Conservation (phyloP, 2,329 filamentous ascomycete species). For the Hypoxylon rubiginosum region DNA sequence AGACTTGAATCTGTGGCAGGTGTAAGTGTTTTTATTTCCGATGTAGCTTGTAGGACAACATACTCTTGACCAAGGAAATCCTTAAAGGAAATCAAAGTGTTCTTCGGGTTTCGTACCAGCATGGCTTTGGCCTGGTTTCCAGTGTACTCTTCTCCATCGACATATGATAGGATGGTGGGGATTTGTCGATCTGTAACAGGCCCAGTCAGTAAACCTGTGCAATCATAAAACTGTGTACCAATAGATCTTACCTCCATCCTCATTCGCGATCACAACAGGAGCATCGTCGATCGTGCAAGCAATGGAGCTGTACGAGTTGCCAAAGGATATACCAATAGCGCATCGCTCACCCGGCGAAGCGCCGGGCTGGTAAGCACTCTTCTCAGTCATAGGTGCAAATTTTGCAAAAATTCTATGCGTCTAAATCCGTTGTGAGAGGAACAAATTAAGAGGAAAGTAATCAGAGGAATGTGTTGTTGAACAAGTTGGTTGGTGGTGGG, state of each 20-base stretch:
- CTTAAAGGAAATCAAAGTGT: conserved; percentile 95
- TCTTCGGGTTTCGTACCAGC: conserved; percentile 90
- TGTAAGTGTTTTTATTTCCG: conserved; percentile 8
- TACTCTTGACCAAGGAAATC: conserved; percentile 97
- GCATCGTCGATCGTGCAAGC: conserved; percentile 94
- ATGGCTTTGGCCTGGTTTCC: conserved; percentile 95
- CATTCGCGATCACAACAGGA: conserved; percentile 97
- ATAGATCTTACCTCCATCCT: conserved; percentile 83
- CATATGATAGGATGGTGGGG: conserved; percentile 92
- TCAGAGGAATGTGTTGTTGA: neutral
- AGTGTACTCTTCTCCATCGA: conserved; percentile 96
- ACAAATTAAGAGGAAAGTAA: neutral
- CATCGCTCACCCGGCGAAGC: conserved; percentile 70
- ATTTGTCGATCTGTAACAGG: conserved; percentile 86
- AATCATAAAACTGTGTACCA: neutral
- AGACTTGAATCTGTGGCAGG: conserved; percentile 78
- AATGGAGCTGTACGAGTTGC: conserved; percentile 98
- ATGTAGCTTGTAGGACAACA: conserved; percentile 48
- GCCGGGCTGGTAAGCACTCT: conserved; percentile 58
- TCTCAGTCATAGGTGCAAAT: conserved; percentile 60
- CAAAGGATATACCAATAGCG: conserved; percentile 96
- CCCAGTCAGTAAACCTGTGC: conserved; percentile 33
- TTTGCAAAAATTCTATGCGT: neutral
- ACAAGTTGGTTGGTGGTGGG: conserved; percentile 6
- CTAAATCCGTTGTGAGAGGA: neutral